phyloP scores from a whole-genome alignment of 169 alveolate species.

The Eimeria nieschulzi region DNA sequence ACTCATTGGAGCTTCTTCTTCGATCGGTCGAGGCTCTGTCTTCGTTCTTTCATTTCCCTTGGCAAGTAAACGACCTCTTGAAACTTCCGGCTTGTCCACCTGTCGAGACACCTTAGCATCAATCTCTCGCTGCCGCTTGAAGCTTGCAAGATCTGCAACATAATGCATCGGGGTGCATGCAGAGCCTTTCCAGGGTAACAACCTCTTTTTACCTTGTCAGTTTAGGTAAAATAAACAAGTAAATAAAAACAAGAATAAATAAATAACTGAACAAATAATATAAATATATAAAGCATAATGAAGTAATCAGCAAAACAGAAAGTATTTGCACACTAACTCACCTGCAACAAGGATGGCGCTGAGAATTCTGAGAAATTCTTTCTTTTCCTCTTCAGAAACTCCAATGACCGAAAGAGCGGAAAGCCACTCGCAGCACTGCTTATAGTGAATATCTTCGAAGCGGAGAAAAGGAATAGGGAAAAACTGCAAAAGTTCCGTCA shows the following conservation, averaged over 20 bases:
- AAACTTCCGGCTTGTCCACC: neutral
- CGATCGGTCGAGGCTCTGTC: no score
- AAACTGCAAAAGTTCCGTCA: conserved; percentile 19
- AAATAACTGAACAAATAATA: no score
- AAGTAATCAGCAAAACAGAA: no score
- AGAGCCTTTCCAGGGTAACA: neutral
- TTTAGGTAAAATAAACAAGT: no score
- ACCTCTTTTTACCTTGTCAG: no score
- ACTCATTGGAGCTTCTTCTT: neutral
- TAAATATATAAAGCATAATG: no score
- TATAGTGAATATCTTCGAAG: conserved; percentile 52
- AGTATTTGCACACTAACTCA: neutral
- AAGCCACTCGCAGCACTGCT: conserved; percentile 44
- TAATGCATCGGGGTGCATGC: neutral
- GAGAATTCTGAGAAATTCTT: conserved; percentile 41
- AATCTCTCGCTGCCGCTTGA: conserved; percentile 26
- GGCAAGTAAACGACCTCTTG: conserved; percentile 21
- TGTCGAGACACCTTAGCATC: neutral
- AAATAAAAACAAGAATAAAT: no score
- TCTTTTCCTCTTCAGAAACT: conserved; percentile 23
- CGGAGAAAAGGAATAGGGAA: conserved; percentile 40
- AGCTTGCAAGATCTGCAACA: conserved; percentile 38
- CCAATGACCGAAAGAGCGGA: conserved; percentile 57
- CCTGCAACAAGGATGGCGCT: conserved; percentile 73
- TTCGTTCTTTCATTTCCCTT: conserved; percentile 15